These are phyloP conservation scores for Phytopythium cucurbitacearum DNA, from an alignment of 352 stramenopile genomes.

Conservation along the genomic window DNA sequence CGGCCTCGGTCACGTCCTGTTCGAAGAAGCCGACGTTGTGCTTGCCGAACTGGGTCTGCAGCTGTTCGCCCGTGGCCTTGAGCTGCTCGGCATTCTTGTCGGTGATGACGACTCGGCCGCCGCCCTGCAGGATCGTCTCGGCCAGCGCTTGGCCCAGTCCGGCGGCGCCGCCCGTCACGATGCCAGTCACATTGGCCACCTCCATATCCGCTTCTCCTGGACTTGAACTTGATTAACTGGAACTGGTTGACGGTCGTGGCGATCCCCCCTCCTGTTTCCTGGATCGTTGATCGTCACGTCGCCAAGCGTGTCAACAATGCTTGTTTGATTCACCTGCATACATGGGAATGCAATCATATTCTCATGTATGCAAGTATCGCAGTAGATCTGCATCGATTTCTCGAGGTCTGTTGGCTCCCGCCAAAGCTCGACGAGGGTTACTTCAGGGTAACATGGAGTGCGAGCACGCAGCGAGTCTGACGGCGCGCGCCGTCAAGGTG, in stretches of 20 bases:
- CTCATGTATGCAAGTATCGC: too few species aligned
- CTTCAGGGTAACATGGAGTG: conserved; percentile 60
- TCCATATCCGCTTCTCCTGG: conserved; percentile 31
- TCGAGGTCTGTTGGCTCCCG: conserved; percentile 3
- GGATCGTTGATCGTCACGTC: too few species aligned
- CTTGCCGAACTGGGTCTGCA: conserved; percentile 39
- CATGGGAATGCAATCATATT: too few species aligned
- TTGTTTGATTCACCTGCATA: too few species aligned
- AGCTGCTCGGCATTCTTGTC: conserved; percentile 63
- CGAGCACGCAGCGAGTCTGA: conserved; percentile 63
- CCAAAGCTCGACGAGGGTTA: conserved; percentile 4
- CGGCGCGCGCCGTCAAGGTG: conserved; percentile 62
- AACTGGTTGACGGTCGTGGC: too few species aligned
- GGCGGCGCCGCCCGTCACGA: conserved; percentile 65
- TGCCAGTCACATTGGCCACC: conserved; percentile 48
- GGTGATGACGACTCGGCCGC: conserved; percentile 69
- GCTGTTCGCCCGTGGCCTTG: conserved; percentile 42
- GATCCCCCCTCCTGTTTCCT: too few species aligned
- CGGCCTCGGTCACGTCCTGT: conserved; percentile 66
- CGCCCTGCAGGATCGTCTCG: conserved; percentile 39
- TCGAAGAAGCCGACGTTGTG: conserved; percentile 42
- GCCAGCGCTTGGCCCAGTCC: conserved; percentile 70
- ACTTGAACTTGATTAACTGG: too few species aligned
- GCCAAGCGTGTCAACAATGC: too few species aligned
- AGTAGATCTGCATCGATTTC: too few species aligned